Evolutionary conservation across 2,329 filamentous ascomycete species (phyloP).

Genomic region (Drechslerella dactyloides): DNA sequence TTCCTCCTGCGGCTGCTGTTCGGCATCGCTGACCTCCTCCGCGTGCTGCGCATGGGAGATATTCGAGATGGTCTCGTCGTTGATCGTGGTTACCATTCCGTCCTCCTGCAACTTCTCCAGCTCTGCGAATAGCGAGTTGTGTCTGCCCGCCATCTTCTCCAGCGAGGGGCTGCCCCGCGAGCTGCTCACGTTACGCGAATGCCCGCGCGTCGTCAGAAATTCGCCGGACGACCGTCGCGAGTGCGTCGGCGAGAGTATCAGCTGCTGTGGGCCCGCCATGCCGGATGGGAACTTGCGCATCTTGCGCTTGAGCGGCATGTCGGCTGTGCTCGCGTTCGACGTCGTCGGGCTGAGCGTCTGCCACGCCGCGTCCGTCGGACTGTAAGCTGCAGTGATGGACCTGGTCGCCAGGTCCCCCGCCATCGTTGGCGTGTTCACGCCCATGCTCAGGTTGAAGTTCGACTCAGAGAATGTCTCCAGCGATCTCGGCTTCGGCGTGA

Average conservation of each 20-base stretch:
- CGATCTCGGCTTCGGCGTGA: slow-evolving; percentile 41
- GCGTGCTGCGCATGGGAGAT: slow-evolving; percentile 30
- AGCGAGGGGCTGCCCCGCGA: slow-evolving; percentile 38
- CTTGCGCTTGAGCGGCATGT: slow-evolving; percentile 40
- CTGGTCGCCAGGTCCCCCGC: slow-evolving; percentile 8
- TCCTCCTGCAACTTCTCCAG: slow-evolving; percentile 44
- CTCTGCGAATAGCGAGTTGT: slow-evolving; percentile 45
- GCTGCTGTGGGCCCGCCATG: slow-evolving; percentile 43
- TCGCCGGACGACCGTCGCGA: slow-evolving; percentile 46
- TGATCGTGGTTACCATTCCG: slow-evolving; percentile 33
- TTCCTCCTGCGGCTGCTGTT: slow-evolving; percentile 12
- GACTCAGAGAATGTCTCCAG: slow-evolving; percentile 41
- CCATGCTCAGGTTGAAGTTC: not conserved
- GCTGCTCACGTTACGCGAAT: slow-evolving; percentile 45
- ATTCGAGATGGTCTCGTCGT: slow-evolving; percentile 38
- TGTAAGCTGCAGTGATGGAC: slow-evolving; percentile 25
- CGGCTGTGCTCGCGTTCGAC: slow-evolving; percentile 36
- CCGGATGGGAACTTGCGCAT: slow-evolving; percentile 50
- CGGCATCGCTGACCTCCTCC: slow-evolving; percentile 41
- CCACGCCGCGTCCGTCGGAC: slow-evolving; percentile 36
- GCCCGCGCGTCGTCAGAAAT: slow-evolving; percentile 26
- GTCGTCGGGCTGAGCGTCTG: slow-evolving; percentile 47
- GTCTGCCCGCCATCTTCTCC: slow-evolving; percentile 35
- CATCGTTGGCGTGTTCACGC: slow-evolving; percentile 20
- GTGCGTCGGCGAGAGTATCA: slow-evolving; percentile 42